These are phyloP conservation scores for Rutstroemia sydowiana DNA, from an alignment of 2,329 filamentous ascomycete genomes.

Conservation along the genomic window DNA sequence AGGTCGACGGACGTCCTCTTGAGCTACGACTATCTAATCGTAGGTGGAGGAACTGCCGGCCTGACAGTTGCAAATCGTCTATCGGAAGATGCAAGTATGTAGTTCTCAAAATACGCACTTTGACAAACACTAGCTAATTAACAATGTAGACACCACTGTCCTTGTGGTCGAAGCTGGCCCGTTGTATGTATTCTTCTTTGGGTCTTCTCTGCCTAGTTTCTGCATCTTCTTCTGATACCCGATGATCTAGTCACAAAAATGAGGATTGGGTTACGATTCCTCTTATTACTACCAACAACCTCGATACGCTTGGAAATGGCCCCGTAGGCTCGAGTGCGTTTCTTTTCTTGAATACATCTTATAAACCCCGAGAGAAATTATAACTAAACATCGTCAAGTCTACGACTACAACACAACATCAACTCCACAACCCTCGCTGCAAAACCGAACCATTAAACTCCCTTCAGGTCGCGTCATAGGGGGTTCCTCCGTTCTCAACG, in stretches of 20 bases:
- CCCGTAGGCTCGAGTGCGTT: not conserved
- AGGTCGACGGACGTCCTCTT: not conserved
- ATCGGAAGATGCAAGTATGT: not conserved
- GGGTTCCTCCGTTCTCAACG: slow-evolving; percentile 33
- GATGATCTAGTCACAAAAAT: not conserved
- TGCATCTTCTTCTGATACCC: too few relatives aligned
- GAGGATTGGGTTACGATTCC: slow-evolving; percentile 5
- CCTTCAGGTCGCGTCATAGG: slow-evolving; percentile 30
- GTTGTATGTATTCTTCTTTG: not conserved
- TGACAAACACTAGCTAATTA: not conserved
- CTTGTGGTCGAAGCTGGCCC: slow-evolving; percentile 6
- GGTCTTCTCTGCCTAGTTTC: not conserved
- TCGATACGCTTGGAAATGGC: not conserved
- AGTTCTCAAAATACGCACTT: not conserved
- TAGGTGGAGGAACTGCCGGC: slow-evolving; percentile 8
- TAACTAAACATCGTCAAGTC: slow-evolving; percentile 20
- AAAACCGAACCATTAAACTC: slow-evolving; percentile 12
- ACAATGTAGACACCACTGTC: not conserved
- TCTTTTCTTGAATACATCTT: not conserved
- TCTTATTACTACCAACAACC: not conserved
- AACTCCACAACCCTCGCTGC: slow-evolving; percentile 30
- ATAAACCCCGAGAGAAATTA: not conserved
- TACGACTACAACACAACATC: slow-evolving; percentile 37
- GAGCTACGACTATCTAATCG: slow-evolving; percentile 10
- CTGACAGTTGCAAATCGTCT: slow-evolving; percentile 5